phyloP scores from a whole-genome alignment of 306 rosid genomes.

The Abrus precatorius region DNA sequence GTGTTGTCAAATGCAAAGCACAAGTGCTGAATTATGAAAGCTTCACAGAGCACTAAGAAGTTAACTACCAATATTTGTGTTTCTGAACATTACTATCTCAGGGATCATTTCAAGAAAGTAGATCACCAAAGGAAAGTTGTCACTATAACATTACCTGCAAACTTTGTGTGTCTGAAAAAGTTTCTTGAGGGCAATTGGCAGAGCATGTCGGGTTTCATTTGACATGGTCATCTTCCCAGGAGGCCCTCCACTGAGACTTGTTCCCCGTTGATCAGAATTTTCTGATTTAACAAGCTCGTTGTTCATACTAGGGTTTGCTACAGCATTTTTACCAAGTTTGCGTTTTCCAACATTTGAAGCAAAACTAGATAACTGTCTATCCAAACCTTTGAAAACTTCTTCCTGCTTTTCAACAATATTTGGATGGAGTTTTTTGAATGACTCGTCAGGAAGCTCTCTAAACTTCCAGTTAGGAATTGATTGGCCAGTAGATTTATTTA shows the following conservation, averaged over 20 bases:
- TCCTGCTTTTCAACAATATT: slow-evolving; percentile 66
- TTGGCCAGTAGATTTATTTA: slow-evolving; percentile 57
- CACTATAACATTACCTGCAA: slow-evolving; percentile 73
- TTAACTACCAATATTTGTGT: slow-evolving; percentile 11
- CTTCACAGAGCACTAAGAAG: slow-evolving; percentile 23
- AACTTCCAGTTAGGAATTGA: slow-evolving; percentile 53
- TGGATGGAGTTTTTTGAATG: slow-evolving; percentile 68
- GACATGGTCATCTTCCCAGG: slow-evolving; percentile 71
- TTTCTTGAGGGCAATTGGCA: slow-evolving; percentile 73
- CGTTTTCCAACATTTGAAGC: slow-evolving; percentile 42
- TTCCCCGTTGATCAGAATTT: slow-evolving; percentile 53
- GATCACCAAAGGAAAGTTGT: slow-evolving; percentile 19
- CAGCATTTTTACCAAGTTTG: slow-evolving; percentile 50
- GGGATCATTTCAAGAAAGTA: slow-evolving; percentile 15
- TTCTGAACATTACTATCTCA: slow-evolving; percentile 14
- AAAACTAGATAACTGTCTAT: slow-evolving; percentile 32
- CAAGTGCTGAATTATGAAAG: slow-evolving; percentile 8
- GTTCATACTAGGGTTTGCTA: slow-evolving; percentile 48
- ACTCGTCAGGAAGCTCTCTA: slow-evolving; percentile 54
- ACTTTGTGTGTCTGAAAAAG: slow-evolving; percentile 75
- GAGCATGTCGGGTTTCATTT: slow-evolving; percentile 79
- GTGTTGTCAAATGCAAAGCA: neutral
- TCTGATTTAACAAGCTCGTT: slow-evolving; percentile 50
- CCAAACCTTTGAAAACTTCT: slow-evolving; percentile 53
- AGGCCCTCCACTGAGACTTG: slow-evolving; percentile 51